Evolutionary conservation across 1,284 basidiomycete species (phyloP), one percentile per base, ranked within the genome.

Genomic region (Rhodotorula glutinis): DNA sequence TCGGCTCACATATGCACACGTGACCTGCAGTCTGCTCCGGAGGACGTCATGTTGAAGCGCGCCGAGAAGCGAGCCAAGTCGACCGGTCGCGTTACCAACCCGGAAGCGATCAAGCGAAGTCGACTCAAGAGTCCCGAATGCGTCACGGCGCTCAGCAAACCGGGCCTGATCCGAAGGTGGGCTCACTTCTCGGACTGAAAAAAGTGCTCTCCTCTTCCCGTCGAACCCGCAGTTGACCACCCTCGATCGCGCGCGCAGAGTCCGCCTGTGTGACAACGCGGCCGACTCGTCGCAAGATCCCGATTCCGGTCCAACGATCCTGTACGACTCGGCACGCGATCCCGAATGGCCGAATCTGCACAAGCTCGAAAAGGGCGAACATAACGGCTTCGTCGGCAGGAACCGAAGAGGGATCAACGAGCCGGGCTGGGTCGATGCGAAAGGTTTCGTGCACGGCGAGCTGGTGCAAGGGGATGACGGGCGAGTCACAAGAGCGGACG

Each of bases 231-330:
- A 25, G 8, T 19, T 27, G 19, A 25, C 13, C 47, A 33, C 9
- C n/a, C 13, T 16, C 19, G 41, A 2, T 29, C 25, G 23, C 9
- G 11, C 23, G 21, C 16, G 53, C 60, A 71, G 74, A 23, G 73
- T 75, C 27, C 70, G 74, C 27, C 52, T 75, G 4, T 61, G 73
- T 43, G 72, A 74, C 67, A 75, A 75, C 57, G 67, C 73, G n/a
- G 62, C 66, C 5, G 11, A 58, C 5, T 4, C 23, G 19, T 25
- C 51, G 10, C 13, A 38, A 25, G 25, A 51, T 27, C 49, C 49
- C 49, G 27, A 25, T 8, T 11, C n/a, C 5, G 66, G 66, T 8
- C 65, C 72, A 0, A 29, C 53, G 8, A 57, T 66, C 25, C 55
- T 75, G 30, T 75, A 75, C 66, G 75, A 75, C 58, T 74, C 73